Evolutionary conservation across 192 early-diverging fungal genomes (phyloP).

Genomic region (Podila horticola): DNA sequence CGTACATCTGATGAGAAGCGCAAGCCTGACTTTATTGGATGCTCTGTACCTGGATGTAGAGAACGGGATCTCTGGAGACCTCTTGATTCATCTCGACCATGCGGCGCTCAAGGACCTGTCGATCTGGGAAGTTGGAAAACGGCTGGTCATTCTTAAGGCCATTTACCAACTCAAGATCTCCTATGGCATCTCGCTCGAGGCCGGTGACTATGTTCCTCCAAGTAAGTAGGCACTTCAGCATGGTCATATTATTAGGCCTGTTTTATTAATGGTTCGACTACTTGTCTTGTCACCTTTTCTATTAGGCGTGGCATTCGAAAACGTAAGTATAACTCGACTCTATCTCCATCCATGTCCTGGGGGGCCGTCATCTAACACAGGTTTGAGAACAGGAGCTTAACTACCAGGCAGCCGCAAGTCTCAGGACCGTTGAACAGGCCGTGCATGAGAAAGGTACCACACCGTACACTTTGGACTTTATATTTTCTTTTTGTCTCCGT

Average conservation of each 20-base stretch:
- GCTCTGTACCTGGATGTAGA: conserved; percentile 60
- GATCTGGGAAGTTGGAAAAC: conserved; percentile 85
- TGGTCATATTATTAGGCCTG: neutral
- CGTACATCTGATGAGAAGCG: no score
- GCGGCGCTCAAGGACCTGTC: conserved; percentile 90
- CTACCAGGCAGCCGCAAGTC: conserved; percentile 46
- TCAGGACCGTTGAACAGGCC: conserved; percentile 47
- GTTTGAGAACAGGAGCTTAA: conserved; percentile 27
- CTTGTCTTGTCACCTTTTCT: neutral
- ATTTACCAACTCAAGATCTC: conserved; percentile 87
- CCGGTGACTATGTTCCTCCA: conserved; percentile 87
- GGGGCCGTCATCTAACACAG: neutral
- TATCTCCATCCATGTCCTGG: no score
- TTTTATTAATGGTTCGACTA: conserved; percentile 2
- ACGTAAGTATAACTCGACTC: conserved; percentile 47
- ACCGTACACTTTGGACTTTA: neutral
- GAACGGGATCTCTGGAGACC: conserved; percentile 89
- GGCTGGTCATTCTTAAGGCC: conserved; percentile 89
- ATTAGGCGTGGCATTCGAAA: conserved; percentile 65
- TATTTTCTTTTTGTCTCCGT: no score
- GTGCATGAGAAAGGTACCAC: conserved; percentile 48
- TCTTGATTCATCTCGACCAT: conserved; percentile 90
- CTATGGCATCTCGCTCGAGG: conserved; percentile 81
- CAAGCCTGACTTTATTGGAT: neutral
- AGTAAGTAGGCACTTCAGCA: conserved; percentile 52